Percentiles rank a stretch among this genome's conserved stretches.
Conservation (phyloP, 2,329 filamentous ascomycete genomes). For the Lasiodiplodia sp. region DNA sequence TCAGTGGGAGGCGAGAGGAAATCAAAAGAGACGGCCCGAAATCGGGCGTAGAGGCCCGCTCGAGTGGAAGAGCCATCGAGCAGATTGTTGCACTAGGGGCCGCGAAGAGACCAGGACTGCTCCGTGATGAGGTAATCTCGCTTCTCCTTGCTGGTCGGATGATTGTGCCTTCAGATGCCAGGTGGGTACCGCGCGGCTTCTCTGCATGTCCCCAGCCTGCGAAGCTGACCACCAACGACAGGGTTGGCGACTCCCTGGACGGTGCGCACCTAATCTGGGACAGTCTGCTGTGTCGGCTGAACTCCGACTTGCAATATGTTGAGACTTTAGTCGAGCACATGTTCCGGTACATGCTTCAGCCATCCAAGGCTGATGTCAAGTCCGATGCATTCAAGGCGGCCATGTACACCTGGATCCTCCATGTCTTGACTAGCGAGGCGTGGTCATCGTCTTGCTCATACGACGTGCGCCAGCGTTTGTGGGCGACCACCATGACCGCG, state of each 20-base stretch:
- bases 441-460: conserved; percentile 42
- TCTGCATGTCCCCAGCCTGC: conserved; percentile 23
- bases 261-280: conserved; percentile 55
- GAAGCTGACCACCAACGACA: conserved; percentile 19
- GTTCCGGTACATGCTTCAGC: conserved; percentile 41
- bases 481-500: conserved; percentile 24
- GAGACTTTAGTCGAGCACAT: conserved; percentile 50
- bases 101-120: conserved; percentile 2
- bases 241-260: conserved; percentile 20
- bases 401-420: conserved; percentile 56
- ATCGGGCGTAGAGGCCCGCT: conserved; percentile 23
- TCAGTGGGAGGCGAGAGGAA: conserved; percentile 22
- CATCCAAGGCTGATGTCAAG: conserved; percentile 31
- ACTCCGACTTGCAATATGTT: conserved; percentile 34
- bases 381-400: conserved; percentile 26
- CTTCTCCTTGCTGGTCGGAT: conserved; percentile 28
- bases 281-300: conserved; percentile 47
- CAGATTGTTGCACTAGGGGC: conserved; percentile 16
- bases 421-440: conserved; percentile 51
- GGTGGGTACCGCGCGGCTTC: conserved; percentile 11
- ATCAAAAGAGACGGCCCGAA: conserved; percentile 27
- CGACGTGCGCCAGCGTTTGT: conserved; percentile 28
- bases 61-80: not conserved
- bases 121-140: conserved; percentile 24
- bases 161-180: conserved; percentile 27